Conservation (phyloP, 768 basidiomycete genomes). For the Pleurotus tuber-regium region DNA sequence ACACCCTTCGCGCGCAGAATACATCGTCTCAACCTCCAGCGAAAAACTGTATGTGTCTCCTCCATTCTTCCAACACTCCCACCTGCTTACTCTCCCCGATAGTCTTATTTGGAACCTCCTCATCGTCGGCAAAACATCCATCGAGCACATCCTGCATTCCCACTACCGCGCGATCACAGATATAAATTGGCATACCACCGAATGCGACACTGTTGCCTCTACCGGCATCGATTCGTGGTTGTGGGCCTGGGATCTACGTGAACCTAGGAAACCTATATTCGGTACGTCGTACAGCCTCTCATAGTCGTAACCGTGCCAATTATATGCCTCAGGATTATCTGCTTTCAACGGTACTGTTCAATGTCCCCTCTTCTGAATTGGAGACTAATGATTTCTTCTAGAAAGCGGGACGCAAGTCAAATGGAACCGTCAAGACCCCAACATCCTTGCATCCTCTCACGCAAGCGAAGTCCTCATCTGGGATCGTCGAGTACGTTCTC, state of each 20-base stretch:
- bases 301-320: not conserved
- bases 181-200: conserved; percentile 92
- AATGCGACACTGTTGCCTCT: conserved; percentile 84
- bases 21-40: conserved; percentile 85
- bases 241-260: conserved; percentile 90
- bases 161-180: conserved; percentile 97
- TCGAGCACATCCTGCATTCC: conserved; percentile 81
- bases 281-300: conserved; percentile 54
- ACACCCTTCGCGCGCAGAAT: conserved; percentile 69
- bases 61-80: not conserved
- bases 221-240: conserved; percentile 94
- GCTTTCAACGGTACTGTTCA: conserved; percentile 39
- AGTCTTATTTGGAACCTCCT: conserved; percentile 95
- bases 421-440: conserved; percentile 88
- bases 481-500: conserved; percentile 78
- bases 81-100: not conserved
- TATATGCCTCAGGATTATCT: conserved; percentile 29
- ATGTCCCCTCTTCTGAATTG: not conserved
- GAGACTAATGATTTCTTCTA: conserved; percentile 25
- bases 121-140: conserved; percentile 68
- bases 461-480: conserved; percentile 85
- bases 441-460: conserved; percentile 89
- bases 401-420: conserved; percentile 94
- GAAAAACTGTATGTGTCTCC: conserved; percentile 71
- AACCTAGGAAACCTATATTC: conserved; percentile 66